Evolutionary conservation across 2,329 filamentous ascomycete species (phyloP).

Genomic region (Calonectria naviculata): DNA sequence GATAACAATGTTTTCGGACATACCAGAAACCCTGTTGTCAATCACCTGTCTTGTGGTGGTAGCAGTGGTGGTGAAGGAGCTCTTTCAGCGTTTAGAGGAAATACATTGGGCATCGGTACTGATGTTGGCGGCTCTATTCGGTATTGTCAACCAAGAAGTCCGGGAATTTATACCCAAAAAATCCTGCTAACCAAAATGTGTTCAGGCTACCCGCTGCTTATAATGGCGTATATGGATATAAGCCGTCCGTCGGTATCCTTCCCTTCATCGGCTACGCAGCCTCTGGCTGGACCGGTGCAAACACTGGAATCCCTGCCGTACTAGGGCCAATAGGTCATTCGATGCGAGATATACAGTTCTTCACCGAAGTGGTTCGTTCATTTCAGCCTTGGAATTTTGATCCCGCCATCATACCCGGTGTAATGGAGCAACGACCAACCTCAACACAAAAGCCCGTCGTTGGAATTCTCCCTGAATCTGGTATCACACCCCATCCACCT

Average conservation of each 20-base stretch:
- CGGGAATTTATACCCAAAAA: background rate
- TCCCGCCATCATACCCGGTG: background rate
- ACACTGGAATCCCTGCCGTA: background rate
- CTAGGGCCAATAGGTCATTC: background rate
- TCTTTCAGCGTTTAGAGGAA: background rate
- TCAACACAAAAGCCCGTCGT: background rate
- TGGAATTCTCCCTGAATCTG: background rate
- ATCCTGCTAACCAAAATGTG: background rate
- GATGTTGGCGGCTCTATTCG: background rate
- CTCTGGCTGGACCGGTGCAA: background rate
- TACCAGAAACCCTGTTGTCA: background rate
- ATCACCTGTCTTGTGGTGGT: background rate
- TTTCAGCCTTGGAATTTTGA: background rate
- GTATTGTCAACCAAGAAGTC: background rate
- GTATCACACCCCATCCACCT: background rate
- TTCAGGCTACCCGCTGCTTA: background rate
- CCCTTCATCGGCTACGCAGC: background rate
- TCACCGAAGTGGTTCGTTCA: background rate
- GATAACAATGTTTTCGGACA: background rate
- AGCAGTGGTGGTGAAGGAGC: background rate
- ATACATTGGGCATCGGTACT: background rate
- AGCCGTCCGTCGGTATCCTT: background rate
- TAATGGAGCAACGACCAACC: background rate
- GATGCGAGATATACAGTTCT: background rate
- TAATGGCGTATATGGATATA: background rate